Evolutionary conservation across 2,329 filamentous ascomycete genomes (phyloP), one percentile per base, ranked within the genome.

Genomic region (Diplodia scrobiculata): DNA sequence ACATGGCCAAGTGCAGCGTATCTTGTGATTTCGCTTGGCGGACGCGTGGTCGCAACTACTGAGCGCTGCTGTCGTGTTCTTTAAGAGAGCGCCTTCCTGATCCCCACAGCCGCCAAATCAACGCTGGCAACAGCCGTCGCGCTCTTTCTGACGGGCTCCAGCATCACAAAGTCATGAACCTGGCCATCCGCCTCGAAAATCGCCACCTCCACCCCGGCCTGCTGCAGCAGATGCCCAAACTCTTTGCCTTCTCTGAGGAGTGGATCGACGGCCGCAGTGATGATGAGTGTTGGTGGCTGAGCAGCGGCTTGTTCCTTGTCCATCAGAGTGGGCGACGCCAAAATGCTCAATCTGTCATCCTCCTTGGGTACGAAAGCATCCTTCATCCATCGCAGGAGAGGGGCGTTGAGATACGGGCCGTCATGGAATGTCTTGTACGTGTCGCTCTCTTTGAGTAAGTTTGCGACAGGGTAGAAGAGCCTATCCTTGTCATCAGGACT

Each of bases 241-340:
- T 63, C 19, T 25, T 63, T 63, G 14, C 60, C 58, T 11, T 63
- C 60, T 2, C 17, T n/a, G 3, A 53, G 47, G 4, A 63, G 48
- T 17, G 48, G 60, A 41, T 63, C 60, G 3, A 53, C 50, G 13
- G 60, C 60, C 17, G 47, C 60, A 14, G 60, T 52, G 34, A 63
- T 63, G 60, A 63, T 53, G 34, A 63, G 50, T 17, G 60, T 47
- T 17, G 60, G 48, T 52, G 60, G 50, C 21, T 63, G 60, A 14
- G 36, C 25, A n/a, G 32, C 60, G 11, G 47, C 60, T 9, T 63
- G 60, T 10, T 63, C 50, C 50, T 63, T 53, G 48, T 25, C n/a
- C 32, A 63, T 13, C 5, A 47, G 36, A 19, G 38, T 5, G 1
- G 60, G 60, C 5, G 60, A 63, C 13, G 60, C 32, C 21, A 63